phyloP scores from a whole-genome alignment of 163 green algal genomes.

The Scenedesmus sp. region DNA sequence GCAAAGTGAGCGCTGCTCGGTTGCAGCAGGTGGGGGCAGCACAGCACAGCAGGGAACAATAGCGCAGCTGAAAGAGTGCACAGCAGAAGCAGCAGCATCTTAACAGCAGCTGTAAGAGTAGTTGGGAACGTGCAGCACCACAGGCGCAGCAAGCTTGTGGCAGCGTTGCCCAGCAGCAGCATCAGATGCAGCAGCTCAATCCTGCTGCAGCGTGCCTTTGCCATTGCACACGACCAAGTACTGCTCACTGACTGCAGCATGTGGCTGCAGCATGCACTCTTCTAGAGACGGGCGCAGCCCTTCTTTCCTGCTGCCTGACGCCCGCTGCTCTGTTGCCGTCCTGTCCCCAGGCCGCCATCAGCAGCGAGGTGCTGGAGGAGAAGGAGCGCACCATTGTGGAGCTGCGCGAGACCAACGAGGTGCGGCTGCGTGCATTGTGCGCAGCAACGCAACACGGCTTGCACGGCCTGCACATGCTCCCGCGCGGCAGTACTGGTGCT shows the following conservation, averaged over 20 bases:
- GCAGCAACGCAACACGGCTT: too few species aligned
- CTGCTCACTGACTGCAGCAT: not conserved
- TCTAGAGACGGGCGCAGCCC: not conserved
- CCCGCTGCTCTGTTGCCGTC: not conserved
- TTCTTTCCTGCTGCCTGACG: not conserved
- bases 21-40: slow-evolving; percentile 4
- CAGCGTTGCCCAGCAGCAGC: not conserved
- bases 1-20: slow-evolving; percentile 12
- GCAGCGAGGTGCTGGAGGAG: slow-evolving; percentile 55
- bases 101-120: not conserved
- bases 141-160: not conserved
- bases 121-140: not conserved
- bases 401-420: slow-evolving; percentile 84
- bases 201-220: not conserved
- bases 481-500: not conserved
- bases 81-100: not conserved
- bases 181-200: not conserved
- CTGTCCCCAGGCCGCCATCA: not conserved
- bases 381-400: slow-evolving; percentile 79
- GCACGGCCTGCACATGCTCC: not conserved
- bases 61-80: not conserved
- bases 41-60: not conserved
- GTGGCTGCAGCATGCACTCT: not conserved
- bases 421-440: slow-evolving; percentile 37
- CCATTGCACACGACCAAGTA: too few species aligned